Conservation (phyloP, 345 rosid genomes). For the Adansonia digitata region DNA sequence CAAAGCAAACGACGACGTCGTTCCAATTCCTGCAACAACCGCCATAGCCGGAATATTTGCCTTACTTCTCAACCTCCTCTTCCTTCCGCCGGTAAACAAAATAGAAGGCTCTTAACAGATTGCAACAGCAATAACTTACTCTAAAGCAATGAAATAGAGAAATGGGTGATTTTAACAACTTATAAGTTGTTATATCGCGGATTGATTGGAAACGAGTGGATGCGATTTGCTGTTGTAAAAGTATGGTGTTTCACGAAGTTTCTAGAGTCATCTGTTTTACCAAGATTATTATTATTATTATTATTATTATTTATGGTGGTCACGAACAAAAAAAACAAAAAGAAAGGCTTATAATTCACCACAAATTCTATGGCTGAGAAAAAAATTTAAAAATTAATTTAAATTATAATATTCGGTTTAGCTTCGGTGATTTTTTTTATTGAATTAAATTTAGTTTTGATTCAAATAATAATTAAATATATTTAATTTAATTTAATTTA, state of each 20-base stretch:
- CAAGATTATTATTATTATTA: neutral
- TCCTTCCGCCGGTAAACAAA: no score
- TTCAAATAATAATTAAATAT: no score
- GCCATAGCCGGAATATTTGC: neutral
- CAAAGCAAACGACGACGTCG: neutral
- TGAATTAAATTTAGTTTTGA: no score
- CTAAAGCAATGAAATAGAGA: neutral
- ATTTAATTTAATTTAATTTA: no score
- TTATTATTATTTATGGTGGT: neutral
- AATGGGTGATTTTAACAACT: neutral
- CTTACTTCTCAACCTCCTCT: neutral
- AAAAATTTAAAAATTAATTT: no score
- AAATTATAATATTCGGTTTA: no score
- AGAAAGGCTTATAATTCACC: neutral
- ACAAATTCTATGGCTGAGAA: no score
- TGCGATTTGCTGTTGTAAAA: neutral
- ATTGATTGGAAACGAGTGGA: slow-evolving; percentile 1
- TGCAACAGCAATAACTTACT: neutral
- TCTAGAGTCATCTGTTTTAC: neutral
- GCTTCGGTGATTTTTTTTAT: no score
- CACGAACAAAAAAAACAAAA: neutral
- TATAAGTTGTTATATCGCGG: neutral
- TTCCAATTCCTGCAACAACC: neutral
- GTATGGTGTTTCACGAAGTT: neutral
- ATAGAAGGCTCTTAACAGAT: neutral